Evolutionary conservation across 1,139 yeast species (phyloP).

Genomic region (Meyerozyma guilliermondii): DNA sequence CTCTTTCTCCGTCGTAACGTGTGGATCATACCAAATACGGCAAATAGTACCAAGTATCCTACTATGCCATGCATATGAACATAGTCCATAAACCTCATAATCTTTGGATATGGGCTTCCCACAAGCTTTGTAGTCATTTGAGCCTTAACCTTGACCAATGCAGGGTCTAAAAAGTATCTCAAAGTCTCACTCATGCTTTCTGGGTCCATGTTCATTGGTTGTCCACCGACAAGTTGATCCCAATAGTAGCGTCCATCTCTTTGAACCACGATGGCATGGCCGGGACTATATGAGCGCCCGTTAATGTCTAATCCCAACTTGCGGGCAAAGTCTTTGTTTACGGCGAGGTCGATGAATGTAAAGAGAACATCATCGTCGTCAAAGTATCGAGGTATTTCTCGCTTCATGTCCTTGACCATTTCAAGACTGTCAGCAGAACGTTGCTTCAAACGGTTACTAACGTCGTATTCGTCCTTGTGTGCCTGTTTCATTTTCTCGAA

Average conservation of each 20-base stretch:
- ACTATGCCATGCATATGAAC: slow-evolving; percentile 41
- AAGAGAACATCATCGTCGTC: slow-evolving; percentile 41
- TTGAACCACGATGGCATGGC: slow-evolving; percentile 10
- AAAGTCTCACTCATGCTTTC: slow-evolving; percentile 22
- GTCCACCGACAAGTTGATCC: slow-evolving; percentile 26
- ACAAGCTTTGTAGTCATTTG: slow-evolving; percentile 22
- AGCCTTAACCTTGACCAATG: slow-evolving; percentile 11
- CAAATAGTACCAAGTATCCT: slow-evolving; percentile 34
- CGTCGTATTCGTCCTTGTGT: slow-evolving; percentile 28
- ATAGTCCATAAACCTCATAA: slow-evolving; percentile 36
- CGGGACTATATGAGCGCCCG: slow-evolving; percentile 9
- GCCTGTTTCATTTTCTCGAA: slow-evolving; percentile 26
- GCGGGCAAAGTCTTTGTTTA: slow-evolving; percentile 25
- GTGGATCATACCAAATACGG: slow-evolving; percentile 2
- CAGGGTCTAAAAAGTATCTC: slow-evolving; percentile 28
- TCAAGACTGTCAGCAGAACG: slow-evolving; percentile 35
- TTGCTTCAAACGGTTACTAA: slow-evolving; percentile 25
- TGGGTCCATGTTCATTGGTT: slow-evolving; percentile 27
- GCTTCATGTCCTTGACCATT: slow-evolving; percentile 44
- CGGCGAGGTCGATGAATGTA: slow-evolving; percentile 49
- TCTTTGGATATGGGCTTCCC: slow-evolving; percentile 40
- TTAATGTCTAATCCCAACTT: slow-evolving; percentile 40
- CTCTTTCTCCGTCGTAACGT: neutral
- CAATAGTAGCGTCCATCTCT: slow-evolving; percentile 30
- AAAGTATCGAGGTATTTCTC: slow-evolving; percentile 43